Evolutionary conservation across 1,284 basidiomycete species (phyloP).

Genomic region (Microbotryum lychnidis-dioicae): DNA sequence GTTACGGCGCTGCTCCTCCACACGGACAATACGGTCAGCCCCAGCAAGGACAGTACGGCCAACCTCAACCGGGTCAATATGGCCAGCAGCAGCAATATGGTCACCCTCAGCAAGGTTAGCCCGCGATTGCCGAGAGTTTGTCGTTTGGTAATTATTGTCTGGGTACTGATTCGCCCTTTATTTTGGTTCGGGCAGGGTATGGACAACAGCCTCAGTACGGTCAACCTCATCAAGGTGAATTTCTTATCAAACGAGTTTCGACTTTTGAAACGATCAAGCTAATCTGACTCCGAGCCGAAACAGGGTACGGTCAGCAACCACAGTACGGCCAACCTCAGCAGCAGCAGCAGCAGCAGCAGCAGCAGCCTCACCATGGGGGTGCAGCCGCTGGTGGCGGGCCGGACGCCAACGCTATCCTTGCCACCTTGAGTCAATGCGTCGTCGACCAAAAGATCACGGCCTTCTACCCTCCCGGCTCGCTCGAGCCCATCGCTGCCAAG

Average conservation of each 20-base stretch:
- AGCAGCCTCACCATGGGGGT: neutral
- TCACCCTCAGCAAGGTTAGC: slow-evolving; percentile 12
- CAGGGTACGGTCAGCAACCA: neutral
- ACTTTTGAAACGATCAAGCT: neutral
- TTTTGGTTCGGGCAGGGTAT: slow-evolving; percentile 10
- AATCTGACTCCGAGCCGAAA: neutral
- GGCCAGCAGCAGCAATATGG: slow-evolving; percentile 19
- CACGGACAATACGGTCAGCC: slow-evolving; percentile 10
- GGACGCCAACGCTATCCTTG: slow-evolving; percentile 12
- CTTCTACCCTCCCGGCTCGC: slow-evolving; percentile 44
- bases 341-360: neutral
- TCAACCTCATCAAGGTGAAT: slow-evolving; percentile 11
- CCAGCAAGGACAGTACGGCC: slow-evolving; percentile 14
- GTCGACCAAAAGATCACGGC: slow-evolving; percentile 37
- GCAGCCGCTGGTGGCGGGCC: neutral
- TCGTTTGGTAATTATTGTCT: too few relatives aligned
- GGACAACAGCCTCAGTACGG: slow-evolving; percentile 20
- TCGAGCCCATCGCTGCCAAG: slow-evolving; percentile 42
- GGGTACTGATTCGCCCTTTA: too few relatives aligned
- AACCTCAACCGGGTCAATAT: slow-evolving; percentile 11
- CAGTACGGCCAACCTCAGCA: slow-evolving; percentile 14
- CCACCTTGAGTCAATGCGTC: slow-evolving; percentile 37
- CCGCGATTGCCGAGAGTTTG: too few relatives aligned
- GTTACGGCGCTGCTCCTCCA: too few relatives aligned
- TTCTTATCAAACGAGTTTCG: neutral